Percentiles rank a stretch among this genome's conserved stretches.
phyloP scores from a whole-genome alignment of 257 asterid genomes.

The Solanum bulbocastanum region DNA sequence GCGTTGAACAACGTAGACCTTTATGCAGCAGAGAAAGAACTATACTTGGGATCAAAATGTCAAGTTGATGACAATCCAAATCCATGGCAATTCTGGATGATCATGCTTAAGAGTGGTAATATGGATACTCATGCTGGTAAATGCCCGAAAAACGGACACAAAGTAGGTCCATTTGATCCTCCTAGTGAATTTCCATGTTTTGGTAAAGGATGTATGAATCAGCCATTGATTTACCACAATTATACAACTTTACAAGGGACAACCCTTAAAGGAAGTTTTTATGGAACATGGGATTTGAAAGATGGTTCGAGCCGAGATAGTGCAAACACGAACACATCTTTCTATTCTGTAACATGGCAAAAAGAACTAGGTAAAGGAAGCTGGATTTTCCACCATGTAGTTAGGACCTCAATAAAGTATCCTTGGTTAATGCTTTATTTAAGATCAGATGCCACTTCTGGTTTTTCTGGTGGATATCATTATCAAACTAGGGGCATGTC shows the following conservation, averaged over 20 bases:
- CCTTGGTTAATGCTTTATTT: slow-evolving; percentile 92
- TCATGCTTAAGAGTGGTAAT: slow-evolving; percentile 79
- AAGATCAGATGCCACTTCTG: slow-evolving; percentile 64
- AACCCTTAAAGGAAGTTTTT: slow-evolving; percentile 54
- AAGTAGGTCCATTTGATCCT: slow-evolving; percentile 42
- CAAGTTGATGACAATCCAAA: slow-evolving; percentile 53
- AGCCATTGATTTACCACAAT: slow-evolving; percentile 61
- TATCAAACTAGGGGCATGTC: slow-evolving; percentile 77
- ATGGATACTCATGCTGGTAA: slow-evolving; percentile 71
- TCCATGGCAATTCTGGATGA: slow-evolving; percentile 95
- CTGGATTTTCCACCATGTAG: slow-evolving; percentile 61
- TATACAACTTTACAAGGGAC: slow-evolving; percentile 46
- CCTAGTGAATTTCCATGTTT: slow-evolving; percentile 56
- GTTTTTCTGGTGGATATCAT: slow-evolving; percentile 83
- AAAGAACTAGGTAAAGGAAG: slow-evolving; percentile 74
- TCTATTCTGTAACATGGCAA: slow-evolving; percentile 65
- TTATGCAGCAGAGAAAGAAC: slow-evolving; percentile 62
- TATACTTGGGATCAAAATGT: slow-evolving; percentile 58
- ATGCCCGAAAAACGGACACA: slow-evolving; percentile 64
- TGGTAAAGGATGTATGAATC: slow-evolving; percentile 76
- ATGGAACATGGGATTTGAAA: slow-evolving; percentile 61
- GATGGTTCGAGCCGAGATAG: neutral
- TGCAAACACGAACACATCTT: slow-evolving; percentile 25
- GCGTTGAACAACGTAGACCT: slow-evolving; percentile 35
- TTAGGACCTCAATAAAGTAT: slow-evolving; percentile 61